Percentiles rank a stretch among this genome's conserved stretches.
Evolutionary conservation across 2,329 filamentous ascomycete genomes (phyloP).

Genomic region (Cladosporium sp.): DNA sequence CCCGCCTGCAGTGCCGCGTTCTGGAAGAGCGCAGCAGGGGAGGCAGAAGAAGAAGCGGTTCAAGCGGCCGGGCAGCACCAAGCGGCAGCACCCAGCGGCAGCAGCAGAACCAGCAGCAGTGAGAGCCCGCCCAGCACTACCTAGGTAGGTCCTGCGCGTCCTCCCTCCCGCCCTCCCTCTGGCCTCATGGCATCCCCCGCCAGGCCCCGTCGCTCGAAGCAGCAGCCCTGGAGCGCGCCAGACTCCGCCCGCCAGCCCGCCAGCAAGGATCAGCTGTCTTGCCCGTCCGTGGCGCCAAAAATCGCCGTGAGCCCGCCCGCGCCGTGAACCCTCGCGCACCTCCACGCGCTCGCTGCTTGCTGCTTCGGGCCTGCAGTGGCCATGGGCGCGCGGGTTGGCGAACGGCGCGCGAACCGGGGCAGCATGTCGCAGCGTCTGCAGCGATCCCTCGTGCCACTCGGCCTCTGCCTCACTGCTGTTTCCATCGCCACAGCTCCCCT

Average conservation of each 20-base stretch:
- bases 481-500: conserved; percentile 21
- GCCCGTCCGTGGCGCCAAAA: conserved; percentile 4
- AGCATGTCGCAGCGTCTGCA: conserved; percentile 27
- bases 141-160: too few species aligned
- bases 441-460: conserved; percentile 29
- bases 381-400: conserved; percentile 17
- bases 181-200: conserved; percentile 7
- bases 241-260: conserved; percentile 20
- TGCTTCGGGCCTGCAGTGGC: conserved; percentile 26
- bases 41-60: too few species aligned
- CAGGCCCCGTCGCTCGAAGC: conserved; percentile 20
- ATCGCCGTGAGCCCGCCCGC: too few species aligned
- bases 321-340: conserved; percentile 19
- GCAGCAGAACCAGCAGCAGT: too few species aligned
- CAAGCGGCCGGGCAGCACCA: too few species aligned
- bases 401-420: conserved; percentile 21
- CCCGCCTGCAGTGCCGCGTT: conserved; percentile 12
- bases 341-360: conserved; percentile 31
- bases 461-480: conserved; percentile 28
- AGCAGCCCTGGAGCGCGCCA: conserved; percentile 3
- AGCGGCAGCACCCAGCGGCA: too few species aligned
- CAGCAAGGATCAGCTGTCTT: conserved; percentile 31
- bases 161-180: too few species aligned
- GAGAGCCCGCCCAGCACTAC: too few species aligned
- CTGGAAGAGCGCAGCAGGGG: conserved; percentile 14